Evolutionary conservation across 2,329 filamentous ascomycete species (phyloP).

Genomic region (Colletotrichum siamense): DNA sequence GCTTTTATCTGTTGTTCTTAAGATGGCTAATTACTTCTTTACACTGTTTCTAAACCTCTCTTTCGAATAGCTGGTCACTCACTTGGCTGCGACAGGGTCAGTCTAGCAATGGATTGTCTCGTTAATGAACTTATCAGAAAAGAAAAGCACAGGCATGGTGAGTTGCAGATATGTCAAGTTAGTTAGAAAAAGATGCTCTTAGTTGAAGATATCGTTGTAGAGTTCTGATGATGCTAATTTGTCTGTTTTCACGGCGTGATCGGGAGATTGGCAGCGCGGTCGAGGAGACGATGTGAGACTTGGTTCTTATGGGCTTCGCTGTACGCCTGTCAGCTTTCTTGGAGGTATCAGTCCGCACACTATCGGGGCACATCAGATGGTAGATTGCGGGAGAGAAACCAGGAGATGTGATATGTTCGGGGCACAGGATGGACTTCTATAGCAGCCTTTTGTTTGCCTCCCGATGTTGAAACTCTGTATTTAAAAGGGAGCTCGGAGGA

Average conservation of each 20-base stretch:
- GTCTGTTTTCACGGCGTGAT: neutral
- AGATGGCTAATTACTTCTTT: neutral
- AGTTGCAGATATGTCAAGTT: neutral
- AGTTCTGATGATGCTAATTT: neutral
- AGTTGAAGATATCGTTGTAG: neutral
- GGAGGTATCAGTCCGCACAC: neutral
- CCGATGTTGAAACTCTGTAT: neutral
- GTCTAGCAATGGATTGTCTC: neutral
- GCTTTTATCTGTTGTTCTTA: neutral
- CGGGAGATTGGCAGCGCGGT: neutral
- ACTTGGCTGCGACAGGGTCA: neutral
- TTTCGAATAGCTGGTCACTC: neutral
- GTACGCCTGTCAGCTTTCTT: neutral
- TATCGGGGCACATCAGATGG: neutral
- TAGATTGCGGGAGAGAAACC: neutral
- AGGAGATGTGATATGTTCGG: neutral
- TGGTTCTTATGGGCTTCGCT: neutral
- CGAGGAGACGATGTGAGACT: neutral
- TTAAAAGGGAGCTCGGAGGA: neutral
- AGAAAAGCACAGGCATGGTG: neutral
- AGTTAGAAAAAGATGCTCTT: neutral
- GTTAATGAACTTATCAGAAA: neutral
- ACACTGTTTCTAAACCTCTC: neutral
- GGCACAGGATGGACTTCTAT: neutral
- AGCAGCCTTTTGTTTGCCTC: neutral